Evolutionary conservation across 768 basidiomycete genomes (phyloP).

Genomic region (Amylocystis lapponica): DNA sequence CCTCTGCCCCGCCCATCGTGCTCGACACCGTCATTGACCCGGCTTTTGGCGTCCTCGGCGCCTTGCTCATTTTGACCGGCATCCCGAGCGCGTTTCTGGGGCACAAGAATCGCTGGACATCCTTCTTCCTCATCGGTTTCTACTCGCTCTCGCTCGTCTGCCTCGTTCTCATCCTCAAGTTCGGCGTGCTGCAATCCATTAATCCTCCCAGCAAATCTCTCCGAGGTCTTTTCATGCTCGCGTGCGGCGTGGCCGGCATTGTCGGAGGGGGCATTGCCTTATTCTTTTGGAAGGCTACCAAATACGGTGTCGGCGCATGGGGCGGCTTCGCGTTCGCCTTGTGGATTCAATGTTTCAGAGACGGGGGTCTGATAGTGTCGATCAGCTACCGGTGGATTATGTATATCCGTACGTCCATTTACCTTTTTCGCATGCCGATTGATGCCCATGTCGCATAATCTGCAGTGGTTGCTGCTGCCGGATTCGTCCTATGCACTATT

Average conservation of each 20-base stretch:
- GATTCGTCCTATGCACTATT: conserved; percentile 80
- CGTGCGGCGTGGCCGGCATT: conserved; percentile 72
- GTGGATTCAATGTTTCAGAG: conserved; percentile 81
- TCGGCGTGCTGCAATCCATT: conserved; percentile 79
- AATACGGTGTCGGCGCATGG: conserved; percentile 78
- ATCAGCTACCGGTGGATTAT: conserved; percentile 87
- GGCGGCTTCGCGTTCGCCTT: conserved; percentile 84
- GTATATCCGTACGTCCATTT: conserved; percentile 57
- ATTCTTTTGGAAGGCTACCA: conserved; percentile 89
- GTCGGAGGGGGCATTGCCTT: conserved; percentile 82
- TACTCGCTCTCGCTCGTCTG: conserved; percentile 85
- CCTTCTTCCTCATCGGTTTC: conserved; percentile 90
- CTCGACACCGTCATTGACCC: conserved; percentile 72
- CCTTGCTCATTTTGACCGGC: conserved; percentile 83
- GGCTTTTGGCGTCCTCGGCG: conserved; percentile 86
- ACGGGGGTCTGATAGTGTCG: conserved; percentile 74
- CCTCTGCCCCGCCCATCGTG: conserved; percentile 31
- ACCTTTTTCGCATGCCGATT: conserved; percentile 17
- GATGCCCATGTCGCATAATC: conserved; percentile 8
- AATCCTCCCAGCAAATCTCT: conserved; percentile 75
- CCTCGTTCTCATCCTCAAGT: conserved; percentile 81
- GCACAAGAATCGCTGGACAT: conserved; percentile 96
- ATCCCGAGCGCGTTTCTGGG: conserved; percentile 88
- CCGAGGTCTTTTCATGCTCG: conserved; percentile 87
- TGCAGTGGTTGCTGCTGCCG: conserved; percentile 68